Evolutionary conservation across 306 rosid genomes (phyloP).

Genomic region (Lathyrus sativus): DNA sequence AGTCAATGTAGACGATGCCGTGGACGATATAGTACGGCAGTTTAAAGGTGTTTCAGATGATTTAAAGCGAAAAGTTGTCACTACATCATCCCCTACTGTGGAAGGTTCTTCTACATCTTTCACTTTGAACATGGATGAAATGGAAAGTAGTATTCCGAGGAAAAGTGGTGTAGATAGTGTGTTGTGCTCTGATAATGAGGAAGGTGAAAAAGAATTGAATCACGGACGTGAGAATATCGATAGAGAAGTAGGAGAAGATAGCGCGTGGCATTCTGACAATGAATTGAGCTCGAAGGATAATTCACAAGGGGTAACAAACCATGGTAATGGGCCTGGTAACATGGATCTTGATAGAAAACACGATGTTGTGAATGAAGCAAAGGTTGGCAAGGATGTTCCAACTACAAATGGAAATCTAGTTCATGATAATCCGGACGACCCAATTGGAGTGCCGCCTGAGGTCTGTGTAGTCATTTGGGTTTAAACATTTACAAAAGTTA

Average conservation of each 20-base stretch:
- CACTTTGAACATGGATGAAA: constrained; percentile 52
- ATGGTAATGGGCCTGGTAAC: constrained; percentile 42
- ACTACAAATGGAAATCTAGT: constrained; percentile 38
- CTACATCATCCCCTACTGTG: constrained; percentile 49
- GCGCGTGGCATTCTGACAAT: constrained; percentile 71
- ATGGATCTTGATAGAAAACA: constrained; percentile 55
- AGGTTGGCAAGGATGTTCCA: constrained; percentile 50
- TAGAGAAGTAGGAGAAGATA: constrained; percentile 45
- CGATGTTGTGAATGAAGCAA: constrained; percentile 42
- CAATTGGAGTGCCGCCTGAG: constrained; percentile 91
- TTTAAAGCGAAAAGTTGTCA: constrained; percentile 72
- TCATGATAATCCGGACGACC: constrained; percentile 56
- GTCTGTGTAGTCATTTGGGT: constrained; percentile 45
- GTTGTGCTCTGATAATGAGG: constrained; percentile 71
- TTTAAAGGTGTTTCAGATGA: constrained; percentile 97
- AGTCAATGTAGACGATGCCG: constrained; percentile 97
- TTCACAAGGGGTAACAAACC: constrained; percentile 53
- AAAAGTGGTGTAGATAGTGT: constrained; percentile 51
- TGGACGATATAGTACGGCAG: constrained; percentile 94
- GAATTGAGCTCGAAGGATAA: constrained; percentile 66
- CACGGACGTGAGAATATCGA: constrained; percentile 41
- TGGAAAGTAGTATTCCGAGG: constrained; percentile 42
- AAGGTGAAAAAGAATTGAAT: constrained; percentile 52
- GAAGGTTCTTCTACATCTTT: constrained; percentile 52
- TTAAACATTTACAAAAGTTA: background rate